Evolutionary conservation across 495 filamentous ascomycete species (phyloP).

Genomic region (Echria macrotheca): DNA sequence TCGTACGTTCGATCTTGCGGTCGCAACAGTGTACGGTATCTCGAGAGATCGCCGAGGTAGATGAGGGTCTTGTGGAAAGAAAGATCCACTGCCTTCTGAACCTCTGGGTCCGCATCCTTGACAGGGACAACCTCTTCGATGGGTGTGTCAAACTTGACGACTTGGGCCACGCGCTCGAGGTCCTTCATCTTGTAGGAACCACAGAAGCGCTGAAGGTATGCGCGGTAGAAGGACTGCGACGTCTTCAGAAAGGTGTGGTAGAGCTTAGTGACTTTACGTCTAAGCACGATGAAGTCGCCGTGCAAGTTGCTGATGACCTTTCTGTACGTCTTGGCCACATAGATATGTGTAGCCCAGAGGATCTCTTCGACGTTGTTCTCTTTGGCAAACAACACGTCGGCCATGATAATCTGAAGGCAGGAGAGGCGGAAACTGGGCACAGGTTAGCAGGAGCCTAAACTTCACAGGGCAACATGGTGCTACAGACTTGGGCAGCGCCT

Average conservation of each 20-base stretch:
- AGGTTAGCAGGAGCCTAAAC: conserved; percentile 12
- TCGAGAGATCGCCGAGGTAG: conserved; percentile 81
- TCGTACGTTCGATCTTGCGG: conserved; percentile 70
- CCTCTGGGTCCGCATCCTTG: conserved; percentile 37
- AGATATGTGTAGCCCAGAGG: conserved; percentile 75
- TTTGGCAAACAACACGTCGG: conserved; percentile 65
- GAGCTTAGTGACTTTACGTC: conserved; percentile 70
- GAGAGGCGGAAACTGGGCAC: conserved; percentile 57
- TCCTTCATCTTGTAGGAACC: conserved; percentile 68
- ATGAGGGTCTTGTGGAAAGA: conserved; percentile 84
- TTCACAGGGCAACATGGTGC: conserved; percentile 15
- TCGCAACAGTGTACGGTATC: conserved; percentile 58
- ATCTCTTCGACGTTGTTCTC: conserved; percentile 56
- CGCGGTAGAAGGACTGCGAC: conserved; percentile 79
- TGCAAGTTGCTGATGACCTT: conserved; percentile 47
- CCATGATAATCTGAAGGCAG: conserved; percentile 66
- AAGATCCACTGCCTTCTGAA: conserved; percentile 53
- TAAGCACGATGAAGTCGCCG: conserved; percentile 61
- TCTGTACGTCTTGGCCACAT: conserved; percentile 71
- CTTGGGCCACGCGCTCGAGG: conserved; percentile 63
- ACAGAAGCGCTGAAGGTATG: conserved; percentile 73
- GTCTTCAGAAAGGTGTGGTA: conserved; percentile 82
- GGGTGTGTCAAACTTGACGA: conserved; percentile 53
- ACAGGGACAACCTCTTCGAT: conserved; percentile 31
- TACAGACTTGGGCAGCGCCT: conserved; percentile 55